Evolutionary conservation across 2,329 filamentous ascomycete species (phyloP).

Genomic region (Aureobasidium vineae): DNA sequence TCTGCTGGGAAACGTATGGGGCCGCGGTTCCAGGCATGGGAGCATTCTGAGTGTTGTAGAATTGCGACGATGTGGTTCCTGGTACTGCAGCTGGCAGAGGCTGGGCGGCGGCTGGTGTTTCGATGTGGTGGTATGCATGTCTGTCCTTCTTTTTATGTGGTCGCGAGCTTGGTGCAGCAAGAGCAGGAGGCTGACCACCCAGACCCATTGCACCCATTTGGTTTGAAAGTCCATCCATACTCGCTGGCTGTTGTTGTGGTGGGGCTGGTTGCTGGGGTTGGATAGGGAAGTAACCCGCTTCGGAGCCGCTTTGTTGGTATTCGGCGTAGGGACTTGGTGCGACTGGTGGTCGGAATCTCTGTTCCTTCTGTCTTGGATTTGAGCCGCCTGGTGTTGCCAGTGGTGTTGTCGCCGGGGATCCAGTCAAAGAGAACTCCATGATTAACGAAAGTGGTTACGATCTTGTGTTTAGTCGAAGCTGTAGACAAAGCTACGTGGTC

Average conservation of each 20-base stretch:
- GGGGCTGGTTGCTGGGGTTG: conserved; percentile 38
- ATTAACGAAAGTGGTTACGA: not conserved
- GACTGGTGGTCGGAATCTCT: conserved; percentile 8
- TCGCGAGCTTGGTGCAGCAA: conserved; percentile 40
- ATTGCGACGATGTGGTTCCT: conserved; percentile 59
- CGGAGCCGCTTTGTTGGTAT: conserved; percentile 45
- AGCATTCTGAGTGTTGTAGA: conserved; percentile 51
- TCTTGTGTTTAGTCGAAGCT: conserved; percentile 2
- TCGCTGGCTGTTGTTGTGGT: conserved; percentile 30
- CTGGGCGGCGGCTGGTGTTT: conserved; percentile 61
- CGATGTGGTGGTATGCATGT: conserved; percentile 86
- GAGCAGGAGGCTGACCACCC: conserved; percentile 50
- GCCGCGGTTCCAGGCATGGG: conserved; percentile 24
- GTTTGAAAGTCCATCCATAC: conserved; percentile 54
- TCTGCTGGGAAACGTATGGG: conserved; percentile 44
- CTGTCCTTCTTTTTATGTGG: conserved; percentile 87
- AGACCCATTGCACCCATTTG: conserved; percentile 79
- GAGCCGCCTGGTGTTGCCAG: conserved; percentile 9
- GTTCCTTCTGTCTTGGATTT: not conserved
- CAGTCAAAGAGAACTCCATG: conserved; percentile 19
- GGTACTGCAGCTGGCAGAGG: conserved; percentile 70
- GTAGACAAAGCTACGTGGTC: conserved; percentile 24
- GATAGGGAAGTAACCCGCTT: conserved; percentile 46
- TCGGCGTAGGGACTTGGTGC: conserved; percentile 32
- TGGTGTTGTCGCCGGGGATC: conserved; percentile 10